These are phyloP conservation scores for Pythium oligandrum DNA, from an alignment of 352 stramenopile genomes.

Conservation along the genomic window DNA sequence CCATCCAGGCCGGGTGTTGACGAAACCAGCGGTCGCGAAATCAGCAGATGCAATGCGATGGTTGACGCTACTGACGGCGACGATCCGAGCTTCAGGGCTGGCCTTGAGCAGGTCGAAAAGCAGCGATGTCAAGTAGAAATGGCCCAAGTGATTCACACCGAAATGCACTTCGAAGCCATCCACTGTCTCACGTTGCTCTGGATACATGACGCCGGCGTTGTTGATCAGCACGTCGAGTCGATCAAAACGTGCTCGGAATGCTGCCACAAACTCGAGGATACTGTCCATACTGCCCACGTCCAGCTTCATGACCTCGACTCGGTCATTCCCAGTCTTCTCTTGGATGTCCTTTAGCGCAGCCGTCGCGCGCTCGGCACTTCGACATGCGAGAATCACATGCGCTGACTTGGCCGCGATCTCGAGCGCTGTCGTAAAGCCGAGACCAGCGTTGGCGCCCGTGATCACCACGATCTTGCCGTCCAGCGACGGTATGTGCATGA, in stretches of 20 bases:
- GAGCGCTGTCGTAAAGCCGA: conserved; percentile 41
- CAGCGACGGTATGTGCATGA: conserved; percentile 16
- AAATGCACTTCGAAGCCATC: conserved; percentile 21
- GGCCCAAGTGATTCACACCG: conserved; percentile 22
- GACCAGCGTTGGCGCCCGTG: conserved; percentile 16
- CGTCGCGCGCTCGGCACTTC: conserved; percentile 27
- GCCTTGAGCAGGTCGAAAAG: conserved; percentile 20
- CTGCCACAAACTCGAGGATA: conserved; percentile 14
- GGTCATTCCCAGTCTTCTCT: background rate
- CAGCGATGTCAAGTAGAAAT: conserved; percentile 24
- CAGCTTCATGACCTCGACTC: conserved; percentile 14
- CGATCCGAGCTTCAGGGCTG: conserved; percentile 19
- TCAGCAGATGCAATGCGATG: conserved; percentile 24
- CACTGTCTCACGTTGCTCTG: conserved; percentile 9
- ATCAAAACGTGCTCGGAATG: conserved; percentile 10
- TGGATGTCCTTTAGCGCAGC: conserved; percentile 32
- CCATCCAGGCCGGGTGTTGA: conserved; percentile 32
- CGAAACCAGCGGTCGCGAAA: conserved; percentile 27
- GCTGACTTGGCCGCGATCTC: conserved; percentile 32
- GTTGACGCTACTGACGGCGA: conserved; percentile 35
- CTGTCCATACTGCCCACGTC: conserved; percentile 22
- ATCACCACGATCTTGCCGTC: background rate
- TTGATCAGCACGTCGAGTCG: conserved; percentile 28
- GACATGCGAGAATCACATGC: conserved; percentile 57
- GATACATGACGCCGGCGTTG: conserved; percentile 24